Percentiles rank a stretch among this genome's conserved stretches.
These are phyloP conservation scores for Hordeum marinum DNA, from an alignment of 176 grass and related monocot species.

Conservation along the genomic window DNA sequence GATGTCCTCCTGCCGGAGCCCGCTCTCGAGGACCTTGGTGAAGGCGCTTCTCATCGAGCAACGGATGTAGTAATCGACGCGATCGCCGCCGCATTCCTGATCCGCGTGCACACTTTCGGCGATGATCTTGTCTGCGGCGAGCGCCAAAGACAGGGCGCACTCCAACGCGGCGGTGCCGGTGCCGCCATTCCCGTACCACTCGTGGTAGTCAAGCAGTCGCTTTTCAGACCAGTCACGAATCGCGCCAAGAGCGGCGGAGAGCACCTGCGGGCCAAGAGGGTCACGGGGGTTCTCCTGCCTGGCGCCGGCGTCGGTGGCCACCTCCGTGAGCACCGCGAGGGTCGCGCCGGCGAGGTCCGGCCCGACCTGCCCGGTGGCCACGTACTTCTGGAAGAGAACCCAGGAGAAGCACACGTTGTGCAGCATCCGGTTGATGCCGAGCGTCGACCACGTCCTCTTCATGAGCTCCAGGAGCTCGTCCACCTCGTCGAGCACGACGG, in stretches of 20 bases:
- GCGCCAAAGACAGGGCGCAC: slow-evolving; percentile 44
- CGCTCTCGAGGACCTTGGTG: slow-evolving; percentile 79
- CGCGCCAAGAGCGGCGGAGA: slow-evolving; percentile 35
- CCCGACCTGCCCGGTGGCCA: slow-evolving; percentile 59
- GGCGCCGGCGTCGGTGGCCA: slow-evolving; percentile 42
- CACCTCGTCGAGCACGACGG: slow-evolving; percentile 78
- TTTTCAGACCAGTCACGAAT: slow-evolving; percentile 88
- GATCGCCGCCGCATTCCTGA: slow-evolving; percentile 4
- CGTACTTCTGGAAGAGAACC: slow-evolving; percentile 85
- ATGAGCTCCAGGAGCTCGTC: slow-evolving; percentile 91
- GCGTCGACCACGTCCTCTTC: slow-evolving; percentile 70
- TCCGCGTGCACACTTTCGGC: slow-evolving; percentile 25
- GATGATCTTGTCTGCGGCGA: slow-evolving; percentile 49
- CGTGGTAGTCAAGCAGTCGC: slow-evolving; percentile 69
- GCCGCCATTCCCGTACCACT: slow-evolving; percentile 42
- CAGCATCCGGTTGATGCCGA: slow-evolving; percentile 55
- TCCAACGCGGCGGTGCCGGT: slow-evolving; percentile 33
- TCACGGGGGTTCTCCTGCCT: slow-evolving; percentile 41
- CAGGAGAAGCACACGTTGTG: slow-evolving; percentile 78
- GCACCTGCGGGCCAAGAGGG: slow-evolving; percentile 40
- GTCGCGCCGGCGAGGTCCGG: slow-evolving; percentile 62
- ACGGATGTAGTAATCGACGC: slow-evolving; percentile 64
- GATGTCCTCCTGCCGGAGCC: slow-evolving; percentile 43
- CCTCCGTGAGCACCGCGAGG: slow-evolving; percentile 53
- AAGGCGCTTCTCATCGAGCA: slow-evolving; percentile 76